A percentile compares a stretch with the other conserved stretches of the same genome.
These are phyloP conservation scores for Taphrina flavorubra DNA, from an alignment of 1,139 yeast species.

Conservation along the genomic window DNA sequence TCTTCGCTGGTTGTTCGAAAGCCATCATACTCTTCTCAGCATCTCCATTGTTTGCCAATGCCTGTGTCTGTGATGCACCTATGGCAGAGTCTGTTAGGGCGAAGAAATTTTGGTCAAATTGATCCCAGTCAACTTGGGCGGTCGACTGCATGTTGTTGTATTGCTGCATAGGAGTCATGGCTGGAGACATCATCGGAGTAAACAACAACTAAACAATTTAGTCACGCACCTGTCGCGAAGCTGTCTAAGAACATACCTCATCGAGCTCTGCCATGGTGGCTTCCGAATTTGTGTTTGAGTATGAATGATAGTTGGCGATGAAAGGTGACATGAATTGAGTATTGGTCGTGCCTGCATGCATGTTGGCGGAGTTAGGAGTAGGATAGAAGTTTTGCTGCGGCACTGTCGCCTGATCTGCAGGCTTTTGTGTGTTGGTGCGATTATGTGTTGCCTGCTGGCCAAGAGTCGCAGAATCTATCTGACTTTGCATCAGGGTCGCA, in stretches of 20 bases:
- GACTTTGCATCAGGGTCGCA: neutral
- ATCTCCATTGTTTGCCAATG: neutral
- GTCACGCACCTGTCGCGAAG: neutral
- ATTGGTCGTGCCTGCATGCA: constrained; percentile 25
- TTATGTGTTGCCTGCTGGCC: neutral
- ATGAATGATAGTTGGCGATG: constrained; percentile 16
- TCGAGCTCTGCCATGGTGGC: constrained; percentile 16
- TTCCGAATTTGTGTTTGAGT: constrained; percentile 8
- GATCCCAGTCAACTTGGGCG: constrained; percentile 36
- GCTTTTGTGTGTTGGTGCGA: neutral
- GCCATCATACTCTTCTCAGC: neutral
- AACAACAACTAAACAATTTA: constrained; percentile 21
- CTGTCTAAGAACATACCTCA: constrained; percentile 4
- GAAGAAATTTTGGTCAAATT: constrained; percentile 31
- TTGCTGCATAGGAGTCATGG: constrained; percentile 38
- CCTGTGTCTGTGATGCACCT: neutral
- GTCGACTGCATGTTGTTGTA: neutral
- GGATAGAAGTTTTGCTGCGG: constrained; percentile 28
- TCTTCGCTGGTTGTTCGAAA: constrained; percentile 11
- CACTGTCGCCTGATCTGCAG: neutral
- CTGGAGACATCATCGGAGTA: constrained; percentile 40
- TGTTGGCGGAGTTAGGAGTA: constrained; percentile 31
- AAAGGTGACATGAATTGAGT: constrained; percentile 37
- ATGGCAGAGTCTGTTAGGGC: constrained; percentile 36
- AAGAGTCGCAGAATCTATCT: neutral